Evolutionary conservation across 805 yeast species (phyloP).

Genomic region (Cephaloascus fragrans): DNA sequence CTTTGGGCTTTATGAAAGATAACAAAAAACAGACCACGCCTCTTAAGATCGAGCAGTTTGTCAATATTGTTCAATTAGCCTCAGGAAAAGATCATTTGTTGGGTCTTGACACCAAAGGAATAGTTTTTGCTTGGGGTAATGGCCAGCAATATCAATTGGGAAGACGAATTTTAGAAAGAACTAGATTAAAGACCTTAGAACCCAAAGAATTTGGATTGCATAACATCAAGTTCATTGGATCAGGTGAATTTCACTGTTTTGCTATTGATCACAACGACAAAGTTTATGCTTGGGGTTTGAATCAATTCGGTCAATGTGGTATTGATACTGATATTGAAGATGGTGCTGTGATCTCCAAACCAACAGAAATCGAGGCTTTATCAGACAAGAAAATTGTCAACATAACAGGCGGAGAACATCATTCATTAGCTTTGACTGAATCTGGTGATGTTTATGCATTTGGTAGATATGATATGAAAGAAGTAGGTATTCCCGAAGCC

Average conservation of each 20-base stretch:
- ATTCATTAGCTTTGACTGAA: conserved; percentile 64
- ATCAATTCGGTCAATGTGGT: conserved; percentile 96
- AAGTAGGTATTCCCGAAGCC: conserved; percentile 67
- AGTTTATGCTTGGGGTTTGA: conserved; percentile 89
- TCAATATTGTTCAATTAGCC: conserved; percentile 71
- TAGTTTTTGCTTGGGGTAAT: conserved; percentile 95
- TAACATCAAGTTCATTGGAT: conserved; percentile 69
- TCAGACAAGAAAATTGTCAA: conserved; percentile 43
- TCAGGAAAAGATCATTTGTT: conserved; percentile 90
- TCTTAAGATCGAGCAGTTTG: conserved; percentile 45
- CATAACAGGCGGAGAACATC: conserved; percentile 93
- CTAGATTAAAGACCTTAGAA: conserved; percentile 59
- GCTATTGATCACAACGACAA: conserved; percentile 69
- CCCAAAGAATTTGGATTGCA: conserved; percentile 80
- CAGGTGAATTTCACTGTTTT: conserved; percentile 94
- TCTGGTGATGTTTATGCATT: conserved; percentile 72
- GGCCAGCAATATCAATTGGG: conserved; percentile 93
- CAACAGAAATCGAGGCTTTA: conserved; percentile 63
- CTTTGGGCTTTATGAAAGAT: conserved; percentile 68
- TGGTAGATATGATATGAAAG: conserved; percentile 93
- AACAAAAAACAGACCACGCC: conserved; percentile 62
- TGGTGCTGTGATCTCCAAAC: conserved; percentile 71
- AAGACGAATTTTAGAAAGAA: conserved; percentile 72
- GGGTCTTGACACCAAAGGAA: conserved; percentile 75
- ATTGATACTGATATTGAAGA: conserved; percentile 68